Evolutionary conservation across 305 asterid genomes (phyloP), one percentile per base, ranked within the genome.

Genomic region (Stenogyne calaminthoides): DNA sequence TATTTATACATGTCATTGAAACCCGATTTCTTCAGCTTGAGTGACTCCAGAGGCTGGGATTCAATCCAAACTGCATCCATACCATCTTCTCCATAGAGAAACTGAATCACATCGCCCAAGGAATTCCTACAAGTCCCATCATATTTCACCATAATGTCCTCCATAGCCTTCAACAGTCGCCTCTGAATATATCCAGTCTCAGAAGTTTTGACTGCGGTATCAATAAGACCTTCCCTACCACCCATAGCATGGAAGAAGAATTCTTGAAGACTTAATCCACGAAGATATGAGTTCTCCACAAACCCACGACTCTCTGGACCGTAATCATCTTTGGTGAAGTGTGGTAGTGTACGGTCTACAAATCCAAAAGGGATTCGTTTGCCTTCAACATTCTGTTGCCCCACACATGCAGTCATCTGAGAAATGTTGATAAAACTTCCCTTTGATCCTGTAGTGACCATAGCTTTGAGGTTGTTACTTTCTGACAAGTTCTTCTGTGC

Each of bases 271-370:
- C 97, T 90, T 88, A 95, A 76, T 56, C 99, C 99, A 61, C 98
- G 88, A 40, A 95, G 91, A 77, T 95, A 95, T 10, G 99, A 95
- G 82, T 95, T 95, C 90, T 92, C 99, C 71, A 95, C 99, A 85
- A 95, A 95, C 57, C 99, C 99, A 82, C 99, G 99, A 87, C 97
- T 90, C 88, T 95, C 99, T 9, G 99, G 98, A 68, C 99, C 99
- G 69, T 61, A 88, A 82, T 95, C 99, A 72, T 95, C 94, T 77
- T 87, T 88, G 49, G 97, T 91, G 79, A 95, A 95, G 80, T 95
- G 99, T 16, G 99, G 99, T 61, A 95, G 85, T 2, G 99, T 90
- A 39, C 99, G 92, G 39, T 83, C 91, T 32, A 88, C 84, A 81
- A 95, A 95, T 39, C 99, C 99, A 78, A 88, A 95, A 36, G 99